Evolutionary conservation across 2,329 filamentous ascomycete species (phyloP), one percentile per base, ranked within the genome.

Genomic region (Leptographium flavum): DNA sequence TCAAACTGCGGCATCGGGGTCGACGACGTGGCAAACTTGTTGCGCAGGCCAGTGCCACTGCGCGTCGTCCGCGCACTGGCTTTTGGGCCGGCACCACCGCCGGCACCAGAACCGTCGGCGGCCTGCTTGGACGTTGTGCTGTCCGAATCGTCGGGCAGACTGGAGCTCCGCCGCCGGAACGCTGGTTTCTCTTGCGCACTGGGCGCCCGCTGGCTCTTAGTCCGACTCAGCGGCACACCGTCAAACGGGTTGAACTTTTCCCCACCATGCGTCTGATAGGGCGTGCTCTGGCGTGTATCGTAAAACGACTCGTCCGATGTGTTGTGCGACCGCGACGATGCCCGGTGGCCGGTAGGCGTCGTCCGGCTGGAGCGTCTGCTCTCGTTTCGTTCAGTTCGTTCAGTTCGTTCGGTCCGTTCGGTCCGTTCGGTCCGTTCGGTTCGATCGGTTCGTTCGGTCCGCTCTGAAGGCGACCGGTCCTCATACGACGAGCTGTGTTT

Each of bases 221-320:
- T 61, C n/a, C 70, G 62, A 40, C 61, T 60, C n/a, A 70, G 46
- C 7, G 37, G 38, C 5, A 47, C 49, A 7, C 65, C 68, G 38
- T 75, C 73, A 47, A 74, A 76, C 0, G 73, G 68, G 39, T 76
- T 70, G 5, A 73, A 70, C 59, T 71, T 79, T 56, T 80, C 76
- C 30, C 76, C 74, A 13, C 71, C 66, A 28, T 70, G 66, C 1
- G 64, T 68, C 36, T 67, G 64, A 54, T 79, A 80, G 0, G 75
- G 74, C 6, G 71, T 73, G 52, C 72, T 73, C 45, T 74, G 65
- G n/a, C 74, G 66, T n/a, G 59, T 57, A 48, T 77, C 71, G 36
- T 61, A 46, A 37, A 62, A 63, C 1, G 58, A 58, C 9, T 49
- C 50, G 17, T 51, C 45, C 2, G 46, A 47, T 3, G 53, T 46